A percentile compares a stretch with the other conserved stretches of the same genome.
Evolutionary conservation across 495 filamentous ascomycete genomes (phyloP).

Genomic region (Niebla homalea): DNA sequence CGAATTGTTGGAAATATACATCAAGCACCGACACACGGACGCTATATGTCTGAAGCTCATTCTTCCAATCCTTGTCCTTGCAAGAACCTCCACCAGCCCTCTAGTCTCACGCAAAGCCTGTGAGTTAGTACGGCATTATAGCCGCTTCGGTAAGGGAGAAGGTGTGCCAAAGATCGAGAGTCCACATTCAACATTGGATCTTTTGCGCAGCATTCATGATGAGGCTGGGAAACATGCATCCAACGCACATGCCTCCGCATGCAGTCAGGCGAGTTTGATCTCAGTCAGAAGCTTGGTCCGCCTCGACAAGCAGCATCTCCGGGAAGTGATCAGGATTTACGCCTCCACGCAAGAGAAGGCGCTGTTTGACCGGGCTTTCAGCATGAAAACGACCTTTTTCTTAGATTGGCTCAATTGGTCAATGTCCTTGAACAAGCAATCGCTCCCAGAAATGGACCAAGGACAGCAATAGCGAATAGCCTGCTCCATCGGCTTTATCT

Average conservation of each 20-base stretch:
- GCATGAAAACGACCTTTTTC: constrained; percentile 49
- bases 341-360: constrained; percentile 39
- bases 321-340: constrained; percentile 42
- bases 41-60: constrained; percentile 53
- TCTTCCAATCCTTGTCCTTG: constrained; percentile 46
- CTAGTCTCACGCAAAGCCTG: constrained; percentile 60
- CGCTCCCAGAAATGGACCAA: constrained; percentile 20
- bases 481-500: too few species aligned
- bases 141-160: constrained; percentile 51
- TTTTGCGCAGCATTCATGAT: constrained; percentile 55
- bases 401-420: constrained; percentile 59
- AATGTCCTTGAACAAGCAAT: constrained; percentile 2
- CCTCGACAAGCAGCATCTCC: constrained; percentile 34
- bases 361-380: constrained; percentile 40
- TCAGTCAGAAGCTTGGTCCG: constrained; percentile 46
- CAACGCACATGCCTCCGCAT: constrained; percentile 39
- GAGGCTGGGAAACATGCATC: constrained; percentile 55
- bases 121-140: constrained; percentile 52
- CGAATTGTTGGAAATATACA: constrained; percentile 73
- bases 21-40: constrained; percentile 62
- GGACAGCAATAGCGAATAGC: not conserved
- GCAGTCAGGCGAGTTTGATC: constrained; percentile 50
- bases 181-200: constrained; percentile 32
- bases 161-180: constrained; percentile 29
- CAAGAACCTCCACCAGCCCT: constrained; percentile 52